Evolutionary conservation across 495 filamentous ascomycete genomes (phyloP).

Genomic region (Parathielavia hyrcaniae): DNA sequence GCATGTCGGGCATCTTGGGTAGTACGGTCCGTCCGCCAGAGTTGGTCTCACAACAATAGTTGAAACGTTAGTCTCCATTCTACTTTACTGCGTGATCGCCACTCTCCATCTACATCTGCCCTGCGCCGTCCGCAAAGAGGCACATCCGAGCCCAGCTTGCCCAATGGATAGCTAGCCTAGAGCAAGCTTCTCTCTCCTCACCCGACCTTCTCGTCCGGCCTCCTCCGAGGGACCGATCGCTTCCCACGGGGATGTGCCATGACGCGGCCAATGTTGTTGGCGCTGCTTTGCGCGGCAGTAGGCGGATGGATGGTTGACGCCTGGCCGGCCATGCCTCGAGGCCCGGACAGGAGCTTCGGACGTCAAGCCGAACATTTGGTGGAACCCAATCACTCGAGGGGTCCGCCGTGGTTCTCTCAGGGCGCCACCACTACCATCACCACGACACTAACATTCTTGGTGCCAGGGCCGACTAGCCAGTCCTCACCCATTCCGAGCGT

Average conservation of each 20-base stretch:
- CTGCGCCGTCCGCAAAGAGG: conserved; percentile 1
- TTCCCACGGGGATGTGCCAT: conserved; percentile 13
- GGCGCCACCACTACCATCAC: conserved; percentile 7
- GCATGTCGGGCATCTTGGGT: conserved; percentile 16
- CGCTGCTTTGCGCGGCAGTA: conserved; percentile 13
- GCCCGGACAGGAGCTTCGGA: conserved; percentile 1
- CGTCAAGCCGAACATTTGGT: neutral
- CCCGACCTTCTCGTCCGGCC: conserved; percentile 1
- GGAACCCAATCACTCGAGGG: neutral
- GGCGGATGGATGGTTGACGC: conserved; percentile 12
- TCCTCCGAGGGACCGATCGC: neutral
- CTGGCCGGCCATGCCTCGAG: conserved; percentile 13
- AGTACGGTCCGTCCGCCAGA: conserved; percentile 18
- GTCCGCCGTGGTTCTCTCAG: conserved; percentile 5
- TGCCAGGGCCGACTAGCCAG: conserved; percentile 13
- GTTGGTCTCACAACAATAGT: conserved; percentile 8
- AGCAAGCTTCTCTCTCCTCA: conserved; percentile 10
- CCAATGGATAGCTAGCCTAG: conserved; percentile 20
- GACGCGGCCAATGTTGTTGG: conserved; percentile 15
- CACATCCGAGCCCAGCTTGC: conserved; percentile 2
- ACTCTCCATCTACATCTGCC: neutral
- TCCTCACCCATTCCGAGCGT: neutral
- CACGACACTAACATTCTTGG: conserved; percentile 21
- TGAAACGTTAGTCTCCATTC: conserved; percentile 25
- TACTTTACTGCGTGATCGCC: neutral